A percentile compares a stretch with the other conserved stretches of the same genome.
phyloP scores from a whole-genome alignment of 2,329 filamentous ascomycete species.

The Emergomyces pasteurianus region DNA sequence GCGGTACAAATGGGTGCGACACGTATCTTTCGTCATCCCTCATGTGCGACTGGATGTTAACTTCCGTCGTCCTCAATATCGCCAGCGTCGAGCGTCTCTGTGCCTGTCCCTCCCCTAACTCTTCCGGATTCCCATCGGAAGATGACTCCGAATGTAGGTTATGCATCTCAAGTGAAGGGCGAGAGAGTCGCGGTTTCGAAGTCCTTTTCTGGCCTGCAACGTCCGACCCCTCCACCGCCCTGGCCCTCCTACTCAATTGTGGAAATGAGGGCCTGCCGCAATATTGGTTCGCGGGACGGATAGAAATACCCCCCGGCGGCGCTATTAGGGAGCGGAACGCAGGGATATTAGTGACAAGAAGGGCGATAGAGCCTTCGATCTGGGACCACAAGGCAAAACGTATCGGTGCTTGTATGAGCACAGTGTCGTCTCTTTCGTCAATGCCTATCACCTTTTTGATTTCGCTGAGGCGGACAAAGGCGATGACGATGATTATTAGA shows the following conservation, averaged over 20 bases:
- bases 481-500: conserved; percentile 15
- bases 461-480: conserved; percentile 18
- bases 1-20: not conserved
- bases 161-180: conserved; percentile 1
- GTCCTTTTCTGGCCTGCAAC: not conserved
- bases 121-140: not conserved
- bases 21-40: not conserved
- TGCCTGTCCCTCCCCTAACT: not conserved
- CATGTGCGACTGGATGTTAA: not conserved
- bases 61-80: not conserved
- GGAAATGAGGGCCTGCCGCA: not conserved
- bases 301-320: not conserved
- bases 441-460: conserved; percentile 8
- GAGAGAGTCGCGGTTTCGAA: not conserved
- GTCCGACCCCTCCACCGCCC: not conserved
- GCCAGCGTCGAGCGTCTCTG: not conserved
- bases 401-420: not conserved
- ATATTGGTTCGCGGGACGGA: not conserved
- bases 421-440: not conserved
- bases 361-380: not conserved
- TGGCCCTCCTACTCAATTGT: not conserved
- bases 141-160: not conserved
- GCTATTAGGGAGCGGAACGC: conserved; percentile 2
- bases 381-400: not conserved
- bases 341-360: conserved; percentile 3